Evolutionary conservation across 495 filamentous ascomycete genomes (phyloP), one percentile per base, ranked within the genome.

Genomic region (Trichoderma asperelloides): DNA sequence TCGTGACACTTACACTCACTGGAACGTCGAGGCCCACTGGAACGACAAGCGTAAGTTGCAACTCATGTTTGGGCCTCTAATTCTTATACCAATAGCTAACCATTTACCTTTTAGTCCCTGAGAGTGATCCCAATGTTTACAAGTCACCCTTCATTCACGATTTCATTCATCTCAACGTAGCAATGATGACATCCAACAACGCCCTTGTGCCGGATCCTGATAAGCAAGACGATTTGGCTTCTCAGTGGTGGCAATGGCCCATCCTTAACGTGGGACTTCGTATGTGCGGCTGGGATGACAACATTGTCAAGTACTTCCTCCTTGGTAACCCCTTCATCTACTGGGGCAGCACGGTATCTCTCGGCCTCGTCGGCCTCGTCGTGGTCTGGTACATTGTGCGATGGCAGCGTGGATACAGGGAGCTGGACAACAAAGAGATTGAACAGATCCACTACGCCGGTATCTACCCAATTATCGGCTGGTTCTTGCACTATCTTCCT

Each of bases 161-260:
- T 78, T 98, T 98, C 76, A 86, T 98, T 71, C 95, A 98, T 75
- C 75, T 98, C 62, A 98, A 98, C 77, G 95, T 98, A 67, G 95
- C 96, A 65, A 98, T 98, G 95, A 97, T 98, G 96, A 98, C 95
- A 21, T 98, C 96, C 16, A 98, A 98, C 81, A 98, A 98, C 75
- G 95, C 95, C 47, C 86, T 98, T 25, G 93, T 98, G 55, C 95
- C 95, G 13, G 96, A 98, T 73, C 96, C 95, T 4, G 95, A 98
- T 77, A 98, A 98, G 84, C 95, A 98, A 78, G 95, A 98, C 74
- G 95, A 98, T 74, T 84, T 98, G 37, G 96, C 95, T 55, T 98
- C 95, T 23, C 85, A 93, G 67, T 96, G 93, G 81, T 98, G 95
- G 95, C 94, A 98, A 77, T 98, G 95, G 95, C 95, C 95, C 30